Evolutionary conservation across 257 asterid genomes (phyloP).

Genomic region (Verbascum thapsus): DNA sequence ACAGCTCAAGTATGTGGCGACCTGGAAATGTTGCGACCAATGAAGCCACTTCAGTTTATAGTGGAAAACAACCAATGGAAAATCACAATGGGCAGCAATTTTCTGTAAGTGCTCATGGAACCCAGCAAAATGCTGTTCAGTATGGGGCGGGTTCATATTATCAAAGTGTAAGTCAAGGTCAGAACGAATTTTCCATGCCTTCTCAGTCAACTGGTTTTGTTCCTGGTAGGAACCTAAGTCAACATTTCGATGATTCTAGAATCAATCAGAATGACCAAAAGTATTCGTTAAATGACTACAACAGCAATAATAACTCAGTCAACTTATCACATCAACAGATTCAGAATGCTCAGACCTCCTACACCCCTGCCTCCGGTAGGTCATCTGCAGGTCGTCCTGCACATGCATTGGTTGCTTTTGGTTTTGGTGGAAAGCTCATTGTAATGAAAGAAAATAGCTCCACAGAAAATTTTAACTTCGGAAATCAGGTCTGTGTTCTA

Average conservation of each 20-base stretch:
- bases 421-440: constrained; percentile 95
- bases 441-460: constrained; percentile 63
- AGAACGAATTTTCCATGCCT: constrained; percentile 40
- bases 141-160: constrained; percentile 40
- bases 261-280: constrained; percentile 51
- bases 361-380: constrained; percentile 62
- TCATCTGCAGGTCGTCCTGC: constrained; percentile 94
- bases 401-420: constrained; percentile 91
- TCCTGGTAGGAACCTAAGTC: constrained; percentile 46
- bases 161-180: constrained; percentile 44
- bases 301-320: constrained; percentile 46
- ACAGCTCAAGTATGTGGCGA: constrained; percentile 45
- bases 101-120: constrained; percentile 39
- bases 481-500: constrained; percentile 67
- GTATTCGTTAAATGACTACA: constrained; percentile 48
- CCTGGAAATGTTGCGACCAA: constrained; percentile 41
- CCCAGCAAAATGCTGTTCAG: constrained; percentile 41
- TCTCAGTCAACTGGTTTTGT: constrained; percentile 43
- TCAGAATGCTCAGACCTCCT: constrained; percentile 54
- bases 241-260: constrained; percentile 50
- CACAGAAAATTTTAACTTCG: constrained; percentile 50
- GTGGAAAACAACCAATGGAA: constrained; percentile 43
- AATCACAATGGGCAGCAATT: constrained; percentile 41
- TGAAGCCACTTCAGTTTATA: constrained; percentile 42
- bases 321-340: constrained; percentile 55